phyloP scores from a whole-genome alignment of 495 filamentous ascomycete species.

The Filosporella fistucella region DNA sequence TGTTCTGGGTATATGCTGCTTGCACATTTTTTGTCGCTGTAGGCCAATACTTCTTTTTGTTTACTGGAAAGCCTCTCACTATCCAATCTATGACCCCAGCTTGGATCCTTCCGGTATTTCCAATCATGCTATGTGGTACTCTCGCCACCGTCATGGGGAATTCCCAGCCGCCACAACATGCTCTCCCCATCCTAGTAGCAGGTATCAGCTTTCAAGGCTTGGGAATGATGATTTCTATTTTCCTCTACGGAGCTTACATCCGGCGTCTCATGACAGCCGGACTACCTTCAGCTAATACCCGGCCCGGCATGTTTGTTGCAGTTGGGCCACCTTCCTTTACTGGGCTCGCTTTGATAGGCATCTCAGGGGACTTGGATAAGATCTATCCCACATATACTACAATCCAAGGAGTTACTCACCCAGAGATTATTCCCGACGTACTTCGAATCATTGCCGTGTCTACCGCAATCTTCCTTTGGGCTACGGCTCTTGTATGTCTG shows the following conservation, averaged over 20 bases:
- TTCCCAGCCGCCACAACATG: slow-evolving; percentile 34
- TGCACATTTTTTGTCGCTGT: slow-evolving; percentile 39
- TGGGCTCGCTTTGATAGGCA: slow-evolving; percentile 58
- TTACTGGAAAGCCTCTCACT: slow-evolving; percentile 30
- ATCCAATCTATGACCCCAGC: slow-evolving; percentile 39
- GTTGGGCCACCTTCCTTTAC: slow-evolving; percentile 68
- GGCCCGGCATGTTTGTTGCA: slow-evolving; percentile 62
- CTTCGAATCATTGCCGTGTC: slow-evolving; percentile 47
- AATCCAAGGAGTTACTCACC: slow-evolving; percentile 20
- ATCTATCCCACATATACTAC: slow-evolving; percentile 30
- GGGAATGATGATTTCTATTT: slow-evolving; percentile 40
- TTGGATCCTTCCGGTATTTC: slow-evolving; percentile 54
- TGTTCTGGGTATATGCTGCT: slow-evolving; percentile 49
- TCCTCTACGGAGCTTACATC: slow-evolving; percentile 40
- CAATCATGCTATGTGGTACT: slow-evolving; percentile 48
- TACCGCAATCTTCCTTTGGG: slow-evolving; percentile 62
- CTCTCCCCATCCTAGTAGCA: slow-evolving; percentile 42
- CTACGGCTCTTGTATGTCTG: slow-evolving; percentile 57
- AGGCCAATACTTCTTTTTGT: slow-evolving; percentile 47
- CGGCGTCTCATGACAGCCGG: slow-evolving; percentile 25
- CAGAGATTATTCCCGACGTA: slow-evolving; percentile 25
- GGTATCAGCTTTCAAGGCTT: slow-evolving; percentile 49
- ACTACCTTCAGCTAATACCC: slow-evolving; percentile 20
- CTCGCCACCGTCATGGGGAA: slow-evolving; percentile 34
- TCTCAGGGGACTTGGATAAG: slow-evolving; percentile 38